Conservation (phyloP, 208 protist genomes). For the Leishmania guyanensis region DNA sequence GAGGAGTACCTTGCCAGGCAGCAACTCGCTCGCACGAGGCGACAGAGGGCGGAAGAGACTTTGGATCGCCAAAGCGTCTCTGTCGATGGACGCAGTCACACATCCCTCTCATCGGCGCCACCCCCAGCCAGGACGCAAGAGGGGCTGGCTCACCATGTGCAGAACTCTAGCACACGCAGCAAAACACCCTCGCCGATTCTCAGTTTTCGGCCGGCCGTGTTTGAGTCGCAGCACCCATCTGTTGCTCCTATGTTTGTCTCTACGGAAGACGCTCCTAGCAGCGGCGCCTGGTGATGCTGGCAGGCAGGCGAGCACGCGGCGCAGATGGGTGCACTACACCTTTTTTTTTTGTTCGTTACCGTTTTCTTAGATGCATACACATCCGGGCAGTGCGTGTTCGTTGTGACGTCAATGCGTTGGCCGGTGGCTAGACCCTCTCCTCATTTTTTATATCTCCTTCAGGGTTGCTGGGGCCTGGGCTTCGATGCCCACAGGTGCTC, state of each 20-base stretch:
- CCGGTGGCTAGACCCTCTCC: background rate
- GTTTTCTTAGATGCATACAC: background rate
- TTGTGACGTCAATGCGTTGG: background rate
- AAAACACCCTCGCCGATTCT: slow-evolving; percentile 14
- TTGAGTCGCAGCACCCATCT: background rate
- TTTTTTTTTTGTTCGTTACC: background rate
- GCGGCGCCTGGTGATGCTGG: background rate
- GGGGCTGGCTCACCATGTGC: background rate
- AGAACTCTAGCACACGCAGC: background rate
- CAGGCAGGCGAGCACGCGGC: background rate
- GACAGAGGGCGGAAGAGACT: slow-evolving; percentile 11
- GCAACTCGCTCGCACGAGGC: slow-evolving; percentile 18
- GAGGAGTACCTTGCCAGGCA: slow-evolving; percentile 23
- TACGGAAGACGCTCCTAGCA: background rate
- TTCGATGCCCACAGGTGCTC: background rate
- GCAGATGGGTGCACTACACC: background rate
- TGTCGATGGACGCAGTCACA: background rate
- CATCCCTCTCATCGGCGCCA: background rate
- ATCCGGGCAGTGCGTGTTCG: background rate
- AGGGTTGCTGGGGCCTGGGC: background rate
- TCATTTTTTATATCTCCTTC: background rate
- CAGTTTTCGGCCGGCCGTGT: slow-evolving; percentile 33
- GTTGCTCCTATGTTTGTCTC: slow-evolving; percentile 1
- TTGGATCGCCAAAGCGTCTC: too few species aligned
- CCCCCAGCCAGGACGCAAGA: background rate